These are phyloP conservation scores for Trypanosoma cruzi DNA, from an alignment of 208 protist species.

Conservation along the genomic window DNA sequence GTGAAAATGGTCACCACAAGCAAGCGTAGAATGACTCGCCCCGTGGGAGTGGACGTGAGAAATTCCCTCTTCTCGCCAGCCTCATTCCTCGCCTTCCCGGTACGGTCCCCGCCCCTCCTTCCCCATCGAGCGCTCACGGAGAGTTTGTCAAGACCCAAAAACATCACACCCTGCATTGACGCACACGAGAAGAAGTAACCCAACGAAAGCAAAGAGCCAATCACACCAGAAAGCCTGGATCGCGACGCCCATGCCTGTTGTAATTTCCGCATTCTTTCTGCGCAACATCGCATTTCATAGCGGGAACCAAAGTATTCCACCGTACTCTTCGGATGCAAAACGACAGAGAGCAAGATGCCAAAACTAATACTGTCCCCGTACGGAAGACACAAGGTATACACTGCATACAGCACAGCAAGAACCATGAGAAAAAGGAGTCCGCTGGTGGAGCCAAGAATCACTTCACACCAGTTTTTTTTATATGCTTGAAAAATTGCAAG, in stretches of 20 bases:
- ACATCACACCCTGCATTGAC: constrained; percentile 47
- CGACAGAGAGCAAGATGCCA: constrained; percentile 61
- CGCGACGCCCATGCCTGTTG: constrained; percentile 35
- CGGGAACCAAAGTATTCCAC: constrained; percentile 35
- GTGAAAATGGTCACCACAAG: constrained; percentile 33
- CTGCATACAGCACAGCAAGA: constrained; percentile 35
- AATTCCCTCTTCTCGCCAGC: constrained; percentile 6
- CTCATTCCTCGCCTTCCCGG: neutral
- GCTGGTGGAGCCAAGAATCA: constrained; percentile 52
- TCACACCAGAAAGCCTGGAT: constrained; percentile 33
- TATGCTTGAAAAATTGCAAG: constrained; percentile 10
- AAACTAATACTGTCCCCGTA: constrained; percentile 56
- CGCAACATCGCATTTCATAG: constrained; percentile 24
- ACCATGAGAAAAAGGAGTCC: constrained; percentile 58
- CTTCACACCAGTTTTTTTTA: constrained; percentile 41
- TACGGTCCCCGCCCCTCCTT: neutral
- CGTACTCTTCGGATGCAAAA: constrained; percentile 56
- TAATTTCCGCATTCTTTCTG: constrained; percentile 42
- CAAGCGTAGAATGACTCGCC: constrained; percentile 38
- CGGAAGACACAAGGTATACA: constrained; percentile 53
- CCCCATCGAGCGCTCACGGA: neutral
- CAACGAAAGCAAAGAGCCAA: constrained; percentile 46
- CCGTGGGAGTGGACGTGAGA: constrained; percentile 36
- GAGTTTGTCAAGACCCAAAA: constrained; percentile 68
- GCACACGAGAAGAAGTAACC: constrained; percentile 51